Percentiles rank a stretch among this genome's conserved stretches.
Conservation (phyloP, 2,329 filamentous ascomycete species). For the Cyanodermella asteris region DNA sequence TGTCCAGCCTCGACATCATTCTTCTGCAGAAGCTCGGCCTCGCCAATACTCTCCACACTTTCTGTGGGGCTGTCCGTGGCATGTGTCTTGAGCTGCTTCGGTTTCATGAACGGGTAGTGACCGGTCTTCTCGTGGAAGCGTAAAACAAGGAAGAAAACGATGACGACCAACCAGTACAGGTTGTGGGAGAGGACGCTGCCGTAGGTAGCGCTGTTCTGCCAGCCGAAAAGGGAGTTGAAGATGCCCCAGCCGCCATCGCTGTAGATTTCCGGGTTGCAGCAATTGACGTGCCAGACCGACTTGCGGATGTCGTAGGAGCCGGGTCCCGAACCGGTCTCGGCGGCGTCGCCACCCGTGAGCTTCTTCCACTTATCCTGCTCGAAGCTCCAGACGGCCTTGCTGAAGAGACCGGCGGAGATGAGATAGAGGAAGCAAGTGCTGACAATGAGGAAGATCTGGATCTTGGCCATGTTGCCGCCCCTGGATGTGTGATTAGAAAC, state of each 20-base stretch:
- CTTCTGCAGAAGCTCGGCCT: too few relatives aligned
- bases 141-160: slow-evolving; percentile 40
- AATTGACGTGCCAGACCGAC: slow-evolving; percentile 73
- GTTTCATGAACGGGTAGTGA: slow-evolving; percentile 23
- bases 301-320: slow-evolving; percentile 61
- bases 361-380: slow-evolving; percentile 48
- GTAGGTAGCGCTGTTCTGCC: slow-evolving; percentile 74
- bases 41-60: too few relatives aligned
- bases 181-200: slow-evolving; percentile 77
- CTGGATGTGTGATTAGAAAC: slow-evolving; percentile 11
- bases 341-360: slow-evolving; percentile 30
- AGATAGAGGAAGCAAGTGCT: slow-evolving; percentile 72
- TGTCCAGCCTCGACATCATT: too few relatives aligned
- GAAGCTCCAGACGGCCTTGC: slow-evolving; percentile 52
- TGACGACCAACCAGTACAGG: slow-evolving; percentile 60
- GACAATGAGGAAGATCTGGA: slow-evolving; percentile 59
- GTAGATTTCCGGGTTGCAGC: slow-evolving; percentile 52
- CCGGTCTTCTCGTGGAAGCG: slow-evolving; percentile 42
- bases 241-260: slow-evolving; percentile 67
- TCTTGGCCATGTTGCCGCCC: slow-evolving; percentile 39
- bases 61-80: slow-evolving; percentile 9
- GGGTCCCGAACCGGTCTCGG: slow-evolving; percentile 41
- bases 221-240: slow-evolving; percentile 69
- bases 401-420: slow-evolving; percentile 64
- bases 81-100: too few relatives aligned